Conservation (phyloP, 176 grass and related monocot genomes). For the Musa acuminata region DNA sequence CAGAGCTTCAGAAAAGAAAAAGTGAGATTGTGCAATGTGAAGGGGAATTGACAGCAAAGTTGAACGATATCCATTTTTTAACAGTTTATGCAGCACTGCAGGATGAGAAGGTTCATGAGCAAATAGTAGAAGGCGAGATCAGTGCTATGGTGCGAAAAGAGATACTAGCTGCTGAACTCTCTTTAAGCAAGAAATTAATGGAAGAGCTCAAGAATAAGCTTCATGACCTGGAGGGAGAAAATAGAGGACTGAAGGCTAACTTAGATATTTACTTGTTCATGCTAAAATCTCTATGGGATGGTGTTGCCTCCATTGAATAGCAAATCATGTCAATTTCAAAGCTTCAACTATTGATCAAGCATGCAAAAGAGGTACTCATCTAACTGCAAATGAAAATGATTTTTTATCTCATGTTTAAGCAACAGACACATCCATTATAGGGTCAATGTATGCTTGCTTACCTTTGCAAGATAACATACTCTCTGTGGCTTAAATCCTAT, state of each 20-base stretch:
- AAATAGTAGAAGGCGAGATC: slow-evolving; percentile 44
- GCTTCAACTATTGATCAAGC: not conserved
- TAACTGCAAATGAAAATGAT: not conserved
- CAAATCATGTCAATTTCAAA: slow-evolving; percentile 15
- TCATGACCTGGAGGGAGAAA: slow-evolving; percentile 36
- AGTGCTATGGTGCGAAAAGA: slow-evolving; percentile 31
- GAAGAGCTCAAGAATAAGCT: slow-evolving; percentile 40
- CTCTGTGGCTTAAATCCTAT: no score
- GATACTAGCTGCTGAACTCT: slow-evolving; percentile 38
- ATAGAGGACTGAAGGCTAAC: slow-evolving; percentile 41
- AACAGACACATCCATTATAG: no score
- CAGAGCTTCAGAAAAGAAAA: slow-evolving; percentile 21
- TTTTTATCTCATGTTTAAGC: not conserved
- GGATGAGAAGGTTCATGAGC: slow-evolving; percentile 52
- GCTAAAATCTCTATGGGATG: slow-evolving; percentile 40
- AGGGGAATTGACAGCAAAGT: slow-evolving; percentile 35
- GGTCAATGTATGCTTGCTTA: no score
- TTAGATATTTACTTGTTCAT: slow-evolving; percentile 33
- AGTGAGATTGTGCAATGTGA: slow-evolving; percentile 40
- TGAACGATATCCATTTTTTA: slow-evolving; percentile 38
- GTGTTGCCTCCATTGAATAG: slow-evolving; percentile 44
- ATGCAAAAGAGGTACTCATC: slow-evolving; percentile 2
- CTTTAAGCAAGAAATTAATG: slow-evolving; percentile 28
- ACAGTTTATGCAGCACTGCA: slow-evolving; percentile 39
- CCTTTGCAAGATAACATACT: no score